Conservation (phyloP, 345 rosid species). For the Eucalyptus pauciflora region DNA sequence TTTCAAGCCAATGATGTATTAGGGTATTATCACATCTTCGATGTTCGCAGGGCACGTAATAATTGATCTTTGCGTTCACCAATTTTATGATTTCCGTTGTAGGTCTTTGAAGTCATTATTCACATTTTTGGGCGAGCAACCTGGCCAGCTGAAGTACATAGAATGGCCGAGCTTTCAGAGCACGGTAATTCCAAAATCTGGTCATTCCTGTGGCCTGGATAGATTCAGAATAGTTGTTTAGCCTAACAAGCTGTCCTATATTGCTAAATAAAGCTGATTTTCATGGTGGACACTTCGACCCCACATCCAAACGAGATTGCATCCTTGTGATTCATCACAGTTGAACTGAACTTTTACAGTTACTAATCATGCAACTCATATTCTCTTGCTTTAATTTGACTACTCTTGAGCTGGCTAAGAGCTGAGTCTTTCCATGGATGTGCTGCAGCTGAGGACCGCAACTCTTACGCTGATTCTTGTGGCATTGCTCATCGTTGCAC, state of each 20-base stretch:
- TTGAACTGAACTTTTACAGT: neutral
- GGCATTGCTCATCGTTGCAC: neutral
- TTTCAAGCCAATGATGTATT: neutral
- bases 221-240: neutral
- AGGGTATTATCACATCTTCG: neutral
- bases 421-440: neutral
- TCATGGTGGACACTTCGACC: neutral
- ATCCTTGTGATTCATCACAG: neutral
- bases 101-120: neutral
- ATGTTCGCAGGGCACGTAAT: neutral
- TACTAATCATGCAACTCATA: neutral
- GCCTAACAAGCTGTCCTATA: neutral
- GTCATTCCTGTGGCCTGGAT: neutral
- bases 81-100: neutral
- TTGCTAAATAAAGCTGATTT: neutral
- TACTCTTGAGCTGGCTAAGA: neutral
- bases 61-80: neutral
- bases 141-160: neutral
- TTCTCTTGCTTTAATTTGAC: neutral
- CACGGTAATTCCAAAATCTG: neutral
- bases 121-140: neutral
- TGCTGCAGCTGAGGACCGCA: neutral
- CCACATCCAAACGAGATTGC: neutral
- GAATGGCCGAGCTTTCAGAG: neutral
- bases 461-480: neutral